Evolutionary conservation across 169 alveolate species (phyloP), one percentile per base, ranked within the genome.

Genomic region (Miamiensis avidus): DNA sequence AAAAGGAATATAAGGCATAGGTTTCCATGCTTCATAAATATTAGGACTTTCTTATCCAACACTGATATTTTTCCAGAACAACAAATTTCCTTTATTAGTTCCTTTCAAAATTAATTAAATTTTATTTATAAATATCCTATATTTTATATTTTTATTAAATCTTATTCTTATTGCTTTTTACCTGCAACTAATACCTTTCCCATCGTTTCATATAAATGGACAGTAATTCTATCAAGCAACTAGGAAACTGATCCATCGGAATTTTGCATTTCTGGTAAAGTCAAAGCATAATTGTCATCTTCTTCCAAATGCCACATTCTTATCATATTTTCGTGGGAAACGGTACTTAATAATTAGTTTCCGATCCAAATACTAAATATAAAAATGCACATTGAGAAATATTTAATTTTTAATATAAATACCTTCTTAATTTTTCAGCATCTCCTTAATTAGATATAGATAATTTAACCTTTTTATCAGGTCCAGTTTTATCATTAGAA

Each of bases 391-490:
- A 49, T 11, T 49, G 20, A 49, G 20, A 49, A 49, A 49, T 49
- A 49, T 11, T 49, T 49, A 11, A 49, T 49, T 49, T n/a, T n/a
- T n/a, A n/a, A n/a, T n/a, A n/a, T n/a, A 49, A 49, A 11, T 49
- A 49, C 25, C 96, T 89, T 78, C 86, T 79, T 6, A 96, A 77
- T 81, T 89, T 89, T 72, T 96, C 97, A 15, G 97, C 95, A 75
- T 94, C 92, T 73, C 97, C 97, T n/a, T n/a, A n/a, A n/a, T n/a
- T n/a, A 33, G 98, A 95, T 30, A 95, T 94, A n/a, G 97, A 90
- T 26, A 96, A 91, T 82, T 94, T 96, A 33, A 94, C 96, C 87
- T 93, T 95, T 84, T 95, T 90, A 65, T 93, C 94, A 34, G 97
- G 97, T 34, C 88, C 93, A 34, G 95, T 88, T 76, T 94, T 93